phyloP scores from a whole-genome alignment of 495 filamentous ascomycete species.

The Halenospora varia region DNA sequence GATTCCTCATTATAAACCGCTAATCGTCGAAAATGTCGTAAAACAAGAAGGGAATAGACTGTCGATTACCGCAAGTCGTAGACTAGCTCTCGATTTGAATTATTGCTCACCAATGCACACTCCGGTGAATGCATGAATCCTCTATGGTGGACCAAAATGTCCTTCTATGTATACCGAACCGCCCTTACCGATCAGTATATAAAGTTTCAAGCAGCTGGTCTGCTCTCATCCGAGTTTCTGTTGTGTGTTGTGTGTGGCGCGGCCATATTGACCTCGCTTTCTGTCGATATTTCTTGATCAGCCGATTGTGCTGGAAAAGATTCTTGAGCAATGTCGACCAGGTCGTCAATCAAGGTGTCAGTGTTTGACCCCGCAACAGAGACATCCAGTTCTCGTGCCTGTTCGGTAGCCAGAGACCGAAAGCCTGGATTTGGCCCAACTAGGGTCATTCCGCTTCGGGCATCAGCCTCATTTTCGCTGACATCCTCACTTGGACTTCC shows the following conservation, averaged over 20 bases:
- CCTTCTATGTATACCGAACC: no score
- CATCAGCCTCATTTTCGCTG: constrained; percentile 21
- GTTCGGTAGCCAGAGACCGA: constrained; percentile 1
- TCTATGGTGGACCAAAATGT: not conserved
- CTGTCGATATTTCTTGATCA: not conserved
- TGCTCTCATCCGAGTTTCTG: not conserved
- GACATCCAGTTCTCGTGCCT: not conserved
- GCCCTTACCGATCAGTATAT: no score
- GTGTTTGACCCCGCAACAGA: not conserved
- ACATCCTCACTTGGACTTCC: constrained; percentile 13
- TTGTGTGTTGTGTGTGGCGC: not conserved
- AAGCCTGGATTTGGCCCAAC: constrained; percentile 2
- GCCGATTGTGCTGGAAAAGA: not conserved
- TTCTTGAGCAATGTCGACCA: not conserved
- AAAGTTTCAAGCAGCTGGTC: not conserved
- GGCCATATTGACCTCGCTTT: not conserved
- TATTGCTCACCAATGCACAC: no score
- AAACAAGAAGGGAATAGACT: constrained; percentile 5
- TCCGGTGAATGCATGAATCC: not conserved
- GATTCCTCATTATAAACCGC: constrained; percentile 14
- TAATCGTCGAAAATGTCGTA: not conserved
- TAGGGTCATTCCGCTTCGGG: constrained; percentile 8
- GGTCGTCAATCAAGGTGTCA: not conserved
- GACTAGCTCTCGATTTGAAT: not conserved
- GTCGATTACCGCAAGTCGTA: not conserved